These are phyloP conservation scores for Limnanthes douglasii DNA, from an alignment of 345 rosid genomes.

Conservation along the genomic window DNA sequence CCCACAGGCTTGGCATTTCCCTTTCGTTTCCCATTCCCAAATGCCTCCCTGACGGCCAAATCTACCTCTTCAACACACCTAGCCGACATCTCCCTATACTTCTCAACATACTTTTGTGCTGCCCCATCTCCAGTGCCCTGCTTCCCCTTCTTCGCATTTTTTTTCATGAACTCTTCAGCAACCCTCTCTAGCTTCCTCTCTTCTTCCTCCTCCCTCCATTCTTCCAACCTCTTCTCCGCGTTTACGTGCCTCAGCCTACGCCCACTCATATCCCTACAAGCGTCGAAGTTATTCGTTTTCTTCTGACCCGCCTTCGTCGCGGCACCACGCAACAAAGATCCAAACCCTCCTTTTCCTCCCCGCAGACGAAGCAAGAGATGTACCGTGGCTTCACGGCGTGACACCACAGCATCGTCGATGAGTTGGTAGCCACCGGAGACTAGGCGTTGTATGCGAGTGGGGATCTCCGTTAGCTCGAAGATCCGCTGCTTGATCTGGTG, in stretches of 20 bases:
- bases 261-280: slow-evolving; percentile 97
- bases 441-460: slow-evolving; percentile 46
- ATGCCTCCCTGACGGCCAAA: slow-evolving; percentile 54
- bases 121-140: slow-evolving; percentile 58
- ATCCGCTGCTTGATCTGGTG: slow-evolving; percentile 50
- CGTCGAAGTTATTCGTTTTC: slow-evolving; percentile 90
- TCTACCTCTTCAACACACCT: slow-evolving; percentile 72
- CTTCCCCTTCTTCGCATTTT: slow-evolving; percentile 58
- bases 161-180: slow-evolving; percentile 72
- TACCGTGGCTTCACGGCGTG: slow-evolving; percentile 39
- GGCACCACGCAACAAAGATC: slow-evolving; percentile 89
- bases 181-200: slow-evolving; percentile 67
- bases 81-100: slow-evolving; percentile 61
- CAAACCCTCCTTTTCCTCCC: slow-evolving; percentile 97
- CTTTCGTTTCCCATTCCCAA: slow-evolving; percentile 33
- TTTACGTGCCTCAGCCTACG: slow-evolving; percentile 89
- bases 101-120: slow-evolving; percentile 56
- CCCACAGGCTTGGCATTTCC: slow-evolving; percentile 6
- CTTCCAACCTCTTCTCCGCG: slow-evolving; percentile 90
- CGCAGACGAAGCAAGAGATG: slow-evolving; percentile 51
- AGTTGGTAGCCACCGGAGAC: slow-evolving; percentile 44
- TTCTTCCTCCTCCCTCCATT: slow-evolving; percentile 85
- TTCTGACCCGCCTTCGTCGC: slow-evolving; percentile 95
- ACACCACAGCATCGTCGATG: slow-evolving; percentile 20
- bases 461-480: slow-evolving; percentile 48